Conservation (phyloP, 2,329 filamentous ascomycete species). For the Nigrospora oryzae region DNA sequence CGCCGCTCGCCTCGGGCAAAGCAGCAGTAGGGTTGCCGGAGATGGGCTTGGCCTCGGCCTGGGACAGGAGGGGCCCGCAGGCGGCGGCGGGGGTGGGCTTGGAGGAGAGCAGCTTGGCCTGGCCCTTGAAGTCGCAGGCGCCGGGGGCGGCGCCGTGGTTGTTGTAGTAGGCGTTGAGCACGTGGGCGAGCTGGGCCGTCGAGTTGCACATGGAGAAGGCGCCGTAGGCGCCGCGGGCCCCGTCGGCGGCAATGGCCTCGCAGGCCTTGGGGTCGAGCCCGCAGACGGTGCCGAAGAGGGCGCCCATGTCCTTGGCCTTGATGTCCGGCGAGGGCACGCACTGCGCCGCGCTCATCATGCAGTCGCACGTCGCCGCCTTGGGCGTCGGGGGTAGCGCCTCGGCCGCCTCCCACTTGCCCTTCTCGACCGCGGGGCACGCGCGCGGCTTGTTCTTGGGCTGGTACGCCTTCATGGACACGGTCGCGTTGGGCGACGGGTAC, state of each 20-base stretch:
- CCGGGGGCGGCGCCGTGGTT: slow-evolving; percentile 28
- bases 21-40: neutral
- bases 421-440: slow-evolving; percentile 45
- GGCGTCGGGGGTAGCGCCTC: slow-evolving; percentile 58
- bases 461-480: slow-evolving; percentile 42
- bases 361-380: slow-evolving; percentile 56
- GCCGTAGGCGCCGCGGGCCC: slow-evolving; percentile 43
- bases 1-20: neutral
- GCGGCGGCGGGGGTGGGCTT: slow-evolving; percentile 7
- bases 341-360: slow-evolving; percentile 57
- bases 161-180: slow-evolving; percentile 46
- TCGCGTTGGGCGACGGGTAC: slow-evolving; percentile 42
- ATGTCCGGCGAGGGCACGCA: slow-evolving; percentile 48
- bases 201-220: slow-evolving; percentile 53
- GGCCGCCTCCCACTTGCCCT: slow-evolving; percentile 45
- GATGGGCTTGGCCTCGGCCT: neutral
- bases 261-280: slow-evolving; percentile 37
- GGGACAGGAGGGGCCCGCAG: neutral
- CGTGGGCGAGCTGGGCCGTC: slow-evolving; percentile 47
- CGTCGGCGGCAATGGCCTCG: slow-evolving; percentile 43
- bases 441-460: slow-evolving; percentile 50
- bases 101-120: slow-evolving; percentile 29
- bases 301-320: slow-evolving; percentile 38
- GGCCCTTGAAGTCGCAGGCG: slow-evolving; percentile 46
- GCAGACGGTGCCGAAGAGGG: slow-evolving; percentile 21